Percentiles rank a stretch among this genome's conserved stretches.
Conservation (phyloP, 2,329 filamentous ascomycete species). For the Diaporthe velutina region DNA sequence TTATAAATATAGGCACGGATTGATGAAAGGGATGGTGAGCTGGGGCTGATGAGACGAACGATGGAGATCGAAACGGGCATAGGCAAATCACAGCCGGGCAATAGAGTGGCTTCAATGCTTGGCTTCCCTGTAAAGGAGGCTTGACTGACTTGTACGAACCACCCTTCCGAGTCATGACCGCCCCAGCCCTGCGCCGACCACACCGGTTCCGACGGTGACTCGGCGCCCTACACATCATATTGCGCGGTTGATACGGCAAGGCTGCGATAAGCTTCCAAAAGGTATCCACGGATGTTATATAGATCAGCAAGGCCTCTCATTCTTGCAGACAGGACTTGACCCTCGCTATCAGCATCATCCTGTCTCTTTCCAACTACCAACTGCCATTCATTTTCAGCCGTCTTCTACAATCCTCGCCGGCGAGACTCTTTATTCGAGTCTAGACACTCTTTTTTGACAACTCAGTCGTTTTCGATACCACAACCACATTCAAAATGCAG, state of each 20-base stretch:
- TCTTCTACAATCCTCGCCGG: constrained; percentile 7
- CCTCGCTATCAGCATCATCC: constrained; percentile 20
- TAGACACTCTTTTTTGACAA: constrained; percentile 20
- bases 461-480: constrained; percentile 13
- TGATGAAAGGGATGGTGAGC: constrained; percentile 23
- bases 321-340: background rate
- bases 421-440: constrained; percentile 23
- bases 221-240: background rate
- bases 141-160: constrained; percentile 31
- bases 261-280: background rate
- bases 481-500: constrained; percentile 12
- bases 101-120: constrained; percentile 27
- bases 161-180: constrained; percentile 17
- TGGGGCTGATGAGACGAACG: constrained; percentile 29
- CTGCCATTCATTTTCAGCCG: background rate
- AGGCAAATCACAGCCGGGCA: constrained; percentile 12
- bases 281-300: constrained; percentile 9
- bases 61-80: constrained; percentile 21
- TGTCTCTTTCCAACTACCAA: background rate
- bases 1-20: constrained; percentile 18
- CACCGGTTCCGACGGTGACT: constrained; percentile 15
- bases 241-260: constrained; percentile 20
- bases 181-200: constrained; percentile 24
- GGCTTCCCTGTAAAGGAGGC: constrained; percentile 22
- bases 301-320: constrained; percentile 14